Evolutionary conservation across 148 eudicot species (phyloP).

Genomic region (Vaccinium vitisidaea): DNA sequence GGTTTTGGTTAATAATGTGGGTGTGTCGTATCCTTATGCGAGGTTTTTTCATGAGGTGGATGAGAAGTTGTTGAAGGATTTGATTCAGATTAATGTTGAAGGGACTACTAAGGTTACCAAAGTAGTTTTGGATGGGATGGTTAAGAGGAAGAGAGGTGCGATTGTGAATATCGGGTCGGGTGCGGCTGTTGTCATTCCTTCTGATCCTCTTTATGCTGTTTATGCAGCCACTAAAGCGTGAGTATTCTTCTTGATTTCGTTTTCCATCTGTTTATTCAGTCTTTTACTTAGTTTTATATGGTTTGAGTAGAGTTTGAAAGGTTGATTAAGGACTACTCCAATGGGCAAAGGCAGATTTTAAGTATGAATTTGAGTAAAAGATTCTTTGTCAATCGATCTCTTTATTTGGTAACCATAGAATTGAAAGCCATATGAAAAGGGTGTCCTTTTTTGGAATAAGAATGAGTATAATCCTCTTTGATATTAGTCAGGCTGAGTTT

Average conservation of each 20-base stretch:
- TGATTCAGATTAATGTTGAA: constrained; percentile 57
- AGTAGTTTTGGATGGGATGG: constrained; percentile 70
- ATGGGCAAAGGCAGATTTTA: too few species aligned
- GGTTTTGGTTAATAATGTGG: constrained; percentile 70
- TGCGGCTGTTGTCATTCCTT: constrained; percentile 61
- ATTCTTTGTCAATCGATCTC: not conserved
- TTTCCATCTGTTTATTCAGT: too few species aligned
- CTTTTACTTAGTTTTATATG: not conserved
- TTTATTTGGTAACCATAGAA: not conserved
- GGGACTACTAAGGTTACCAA: constrained; percentile 63
- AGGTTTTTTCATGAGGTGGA: constrained; percentile 62
- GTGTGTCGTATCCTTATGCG: constrained; percentile 52
- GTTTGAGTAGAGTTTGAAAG: not conserved
- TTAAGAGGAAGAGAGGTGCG: constrained; percentile 62
- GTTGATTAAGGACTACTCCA: too few species aligned
- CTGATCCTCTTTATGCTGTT: constrained; percentile 64
- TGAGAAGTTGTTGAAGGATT: constrained; percentile 37
- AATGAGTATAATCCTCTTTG: not conserved
- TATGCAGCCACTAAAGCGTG: constrained; percentile 86
- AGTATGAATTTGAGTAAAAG: not conserved
- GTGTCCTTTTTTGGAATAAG: not conserved
- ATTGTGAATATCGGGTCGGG: constrained; percentile 79
- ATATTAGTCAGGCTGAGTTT: not conserved
- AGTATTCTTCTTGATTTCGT: constrained; percentile 17
- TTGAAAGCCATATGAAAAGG: not conserved